Evolutionary conservation across 1,284 basidiomycete genomes (phyloP).

Genomic region (Ustilago nuda): DNA sequence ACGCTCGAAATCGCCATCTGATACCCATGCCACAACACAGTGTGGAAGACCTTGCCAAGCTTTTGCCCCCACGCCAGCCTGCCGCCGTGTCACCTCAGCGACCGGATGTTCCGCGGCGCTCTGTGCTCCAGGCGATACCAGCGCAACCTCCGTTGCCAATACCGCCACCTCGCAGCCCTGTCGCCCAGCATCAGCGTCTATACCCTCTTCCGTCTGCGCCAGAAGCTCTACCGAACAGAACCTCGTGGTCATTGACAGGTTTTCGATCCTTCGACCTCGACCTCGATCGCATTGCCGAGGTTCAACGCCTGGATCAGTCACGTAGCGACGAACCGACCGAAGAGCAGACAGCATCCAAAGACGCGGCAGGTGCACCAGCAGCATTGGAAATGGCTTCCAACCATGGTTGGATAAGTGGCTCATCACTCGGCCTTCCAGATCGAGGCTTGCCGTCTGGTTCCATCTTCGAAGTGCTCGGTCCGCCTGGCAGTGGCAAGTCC

Average conservation of each 20-base stretch:
- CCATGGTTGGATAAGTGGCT: background rate
- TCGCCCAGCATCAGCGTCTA: background rate
- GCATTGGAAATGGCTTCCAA: background rate
- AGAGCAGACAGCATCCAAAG: background rate
- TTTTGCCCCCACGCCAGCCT: conserved; percentile 18
- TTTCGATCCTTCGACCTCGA: conserved; percentile 38
- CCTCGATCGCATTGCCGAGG: conserved; percentile 31
- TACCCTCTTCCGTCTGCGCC: background rate
- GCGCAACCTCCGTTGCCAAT: conserved; percentile 16
- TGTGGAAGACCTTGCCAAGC: conserved; percentile 28
- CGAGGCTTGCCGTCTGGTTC: conserved; percentile 42
- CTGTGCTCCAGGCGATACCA: conserved; percentile 30
- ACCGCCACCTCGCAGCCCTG: conserved; percentile 1
- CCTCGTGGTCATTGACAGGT: conserved; percentile 21
- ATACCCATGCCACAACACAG: conserved; percentile 37
- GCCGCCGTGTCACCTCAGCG: background rate
- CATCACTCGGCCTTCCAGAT: conserved; percentile 12
- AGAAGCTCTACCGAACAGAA: conserved; percentile 12
- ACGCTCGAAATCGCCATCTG: conserved; percentile 6
- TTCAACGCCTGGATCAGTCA: conserved; percentile 21
- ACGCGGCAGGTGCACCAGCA: background rate
- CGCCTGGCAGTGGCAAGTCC: conserved; percentile 43
- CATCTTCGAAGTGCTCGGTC: conserved; percentile 39
- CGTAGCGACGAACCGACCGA: background rate
- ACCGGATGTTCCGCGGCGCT: conserved; percentile 8